These are phyloP conservation scores for Macrolepiota albuminosa DNA, from an alignment of 768 basidiomycete genomes.

Conservation along the genomic window DNA sequence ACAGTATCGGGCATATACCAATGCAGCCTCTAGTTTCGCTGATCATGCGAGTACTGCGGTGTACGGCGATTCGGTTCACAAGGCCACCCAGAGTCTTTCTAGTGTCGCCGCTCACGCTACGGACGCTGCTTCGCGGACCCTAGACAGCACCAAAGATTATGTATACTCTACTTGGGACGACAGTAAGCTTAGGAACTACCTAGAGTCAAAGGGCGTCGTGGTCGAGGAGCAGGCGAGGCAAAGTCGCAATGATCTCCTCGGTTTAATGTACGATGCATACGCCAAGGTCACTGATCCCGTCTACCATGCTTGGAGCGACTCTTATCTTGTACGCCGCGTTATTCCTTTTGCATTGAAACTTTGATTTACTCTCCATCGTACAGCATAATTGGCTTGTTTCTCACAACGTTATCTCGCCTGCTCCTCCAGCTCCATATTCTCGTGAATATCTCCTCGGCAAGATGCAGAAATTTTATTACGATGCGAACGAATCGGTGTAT, in stretches of 20 bases:
- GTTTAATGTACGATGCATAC: conserved; percentile 67
- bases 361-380: not conserved
- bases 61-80: conserved; percentile 37
- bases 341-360: not conserved
- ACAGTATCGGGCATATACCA: conserved; percentile 55
- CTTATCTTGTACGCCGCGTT: conserved; percentile 59
- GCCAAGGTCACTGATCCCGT: conserved; percentile 54
- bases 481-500: conserved; percentile 48
- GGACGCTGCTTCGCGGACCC: conserved; percentile 37
- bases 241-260: conserved; percentile 62
- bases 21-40: conserved; percentile 54
- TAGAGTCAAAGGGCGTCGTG: conserved; percentile 71
- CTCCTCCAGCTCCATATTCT: conserved; percentile 44
- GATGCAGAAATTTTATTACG: conserved; percentile 82
- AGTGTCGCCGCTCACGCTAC: conserved; percentile 50
- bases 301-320: conserved; percentile 86
- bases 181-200: conserved; percentile 61
- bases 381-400: conserved; percentile 81
- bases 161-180: conserved; percentile 90
- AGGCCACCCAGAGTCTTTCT: conserved; percentile 35
- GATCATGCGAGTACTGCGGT: conserved; percentile 49
- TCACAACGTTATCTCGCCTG: conserved; percentile 67
- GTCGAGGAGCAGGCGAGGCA: conserved; percentile 47
- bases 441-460: conserved; percentile 57
- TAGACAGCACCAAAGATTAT: conserved; percentile 82